Base-by-base conservation (phyloP, 2,329 filamentous ascomycete species). In the Colletotrichum brevisporum region DNA sequence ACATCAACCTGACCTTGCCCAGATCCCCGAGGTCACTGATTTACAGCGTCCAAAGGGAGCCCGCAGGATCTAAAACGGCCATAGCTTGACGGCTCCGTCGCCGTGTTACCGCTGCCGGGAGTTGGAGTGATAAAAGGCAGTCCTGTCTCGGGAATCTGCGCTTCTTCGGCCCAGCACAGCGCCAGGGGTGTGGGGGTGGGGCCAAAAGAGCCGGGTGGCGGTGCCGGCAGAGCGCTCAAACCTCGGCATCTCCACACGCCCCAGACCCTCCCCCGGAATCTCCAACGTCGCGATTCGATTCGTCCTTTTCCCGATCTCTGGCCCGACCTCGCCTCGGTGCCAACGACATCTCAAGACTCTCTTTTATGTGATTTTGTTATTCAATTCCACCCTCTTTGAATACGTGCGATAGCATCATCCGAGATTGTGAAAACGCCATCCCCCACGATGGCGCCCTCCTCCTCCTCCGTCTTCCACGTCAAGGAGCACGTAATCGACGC, bases 401-500 rank as follows among this genome's bases (percentile, higher is more conserved):
- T 10, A 3, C 31, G 10, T 36, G 31, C 8, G 31, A 36, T 10
- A 36, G 31, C 31, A 36, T 50, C 47, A 10, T 4, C 16, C 24
- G n/a, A 24, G n/a, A 16, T 24, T 2, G 16, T 24, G 5, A 6
- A 24, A 6, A 10, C 6, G n/a, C n/a, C 4, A 50, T 24, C 18
- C 36, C n/a, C 48, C 48, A 24, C 48, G 50, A 81, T 81, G 76
- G 8, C 31, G 31, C 31, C 31, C 9, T 63, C 63, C 31, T 50
- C 59, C 39, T 74, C 81, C 1, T 79, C 79, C 59, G 75, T 80
- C 65, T 94, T 93, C 81, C 82, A 87, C 72, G 83, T 97, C 74
- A 87, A 89, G 72, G 91, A 96, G 78, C 94, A 97, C 82, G 84
- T 86, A 51, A 80, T 97, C 73, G 87, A 90, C 63, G 89, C 89